phyloP scores from a whole-genome alignment of 495 filamentous ascomycete species.

The Aspergillus carlsbadensis region DNA sequence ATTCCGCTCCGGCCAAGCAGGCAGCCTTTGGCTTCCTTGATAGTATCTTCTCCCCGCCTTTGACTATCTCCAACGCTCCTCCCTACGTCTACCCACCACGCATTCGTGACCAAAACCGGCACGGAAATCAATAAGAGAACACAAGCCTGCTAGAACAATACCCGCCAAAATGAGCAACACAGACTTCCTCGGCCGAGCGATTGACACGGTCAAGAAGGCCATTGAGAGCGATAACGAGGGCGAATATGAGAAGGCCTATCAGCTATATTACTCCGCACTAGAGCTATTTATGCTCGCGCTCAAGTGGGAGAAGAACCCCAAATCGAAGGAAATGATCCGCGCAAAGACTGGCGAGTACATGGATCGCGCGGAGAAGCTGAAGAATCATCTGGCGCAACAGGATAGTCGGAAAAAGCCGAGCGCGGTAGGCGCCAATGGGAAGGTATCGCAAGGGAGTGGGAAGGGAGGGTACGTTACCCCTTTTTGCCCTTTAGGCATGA shows the following conservation, averaged over 20 bases:
- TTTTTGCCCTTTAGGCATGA: neutral
- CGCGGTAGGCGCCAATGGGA: constrained; percentile 78
- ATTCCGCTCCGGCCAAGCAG: constrained; percentile 5
- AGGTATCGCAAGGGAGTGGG: constrained; percentile 65
- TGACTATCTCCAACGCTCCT: neutral
- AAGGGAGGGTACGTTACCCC: constrained; percentile 56
- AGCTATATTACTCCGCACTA: constrained; percentile 88
- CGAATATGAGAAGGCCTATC: constrained; percentile 95
- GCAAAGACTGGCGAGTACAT: constrained; percentile 93
- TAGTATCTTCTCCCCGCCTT: constrained; percentile 1
- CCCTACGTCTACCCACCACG: neutral
- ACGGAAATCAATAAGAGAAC: neutral
- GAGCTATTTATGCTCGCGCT: constrained; percentile 95
- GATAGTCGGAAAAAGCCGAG: constrained; percentile 76
- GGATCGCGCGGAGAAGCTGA: constrained; percentile 96
- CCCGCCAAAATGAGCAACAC: constrained; percentile 80
- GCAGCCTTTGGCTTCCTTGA: constrained; percentile 14
- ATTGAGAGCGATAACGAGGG: constrained; percentile 95
- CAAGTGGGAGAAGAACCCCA: constrained; percentile 98
- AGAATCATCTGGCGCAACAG: constrained; percentile 75
- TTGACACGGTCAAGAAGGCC: constrained; percentile 92
- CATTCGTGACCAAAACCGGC: neutral
- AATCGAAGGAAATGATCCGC: constrained; percentile 94
- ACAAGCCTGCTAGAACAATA: neutral
- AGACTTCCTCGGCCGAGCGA: constrained; percentile 93